phyloP scores from a whole-genome alignment of 495 filamentous ascomycete genomes.

The Penicillium cinerascens region DNA sequence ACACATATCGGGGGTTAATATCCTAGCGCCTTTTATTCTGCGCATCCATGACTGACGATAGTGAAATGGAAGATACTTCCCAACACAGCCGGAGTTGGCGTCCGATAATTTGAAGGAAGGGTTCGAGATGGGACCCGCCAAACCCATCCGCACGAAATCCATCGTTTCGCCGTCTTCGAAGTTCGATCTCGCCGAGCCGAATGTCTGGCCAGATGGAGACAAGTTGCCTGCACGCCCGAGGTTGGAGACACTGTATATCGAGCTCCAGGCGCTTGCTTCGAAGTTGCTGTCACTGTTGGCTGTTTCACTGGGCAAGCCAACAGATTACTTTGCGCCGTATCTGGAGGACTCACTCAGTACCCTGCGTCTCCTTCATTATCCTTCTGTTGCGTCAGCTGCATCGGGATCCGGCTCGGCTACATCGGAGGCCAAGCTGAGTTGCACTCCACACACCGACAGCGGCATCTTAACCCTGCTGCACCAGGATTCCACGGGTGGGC shows the following conservation, averaged over 20 bases:
- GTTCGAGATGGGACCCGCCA: slow-evolving; percentile 42
- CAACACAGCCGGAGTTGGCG: slow-evolving; percentile 29
- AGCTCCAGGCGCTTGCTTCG: slow-evolving; percentile 39
- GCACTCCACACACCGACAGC: slow-evolving; percentile 45
- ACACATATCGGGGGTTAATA: slow-evolving; percentile 43
- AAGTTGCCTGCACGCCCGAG: slow-evolving; percentile 11
- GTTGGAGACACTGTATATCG: slow-evolving; percentile 37
- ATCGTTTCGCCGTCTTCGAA: slow-evolving; percentile 6
- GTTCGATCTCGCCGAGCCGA: slow-evolving; percentile 41
- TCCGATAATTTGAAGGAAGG: slow-evolving; percentile 46
- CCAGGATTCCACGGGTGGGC: slow-evolving; percentile 39
- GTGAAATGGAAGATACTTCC: slow-evolving; percentile 33
- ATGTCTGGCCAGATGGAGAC: slow-evolving; percentile 35
- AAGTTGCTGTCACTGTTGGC: slow-evolving; percentile 41
- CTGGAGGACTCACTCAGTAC: slow-evolving; percentile 40
- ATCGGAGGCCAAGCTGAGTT: slow-evolving; percentile 35
- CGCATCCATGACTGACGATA: background rate
- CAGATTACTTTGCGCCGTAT: slow-evolving; percentile 37
- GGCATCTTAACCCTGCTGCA: slow-evolving; percentile 43
- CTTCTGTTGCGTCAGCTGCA: slow-evolving; percentile 11
- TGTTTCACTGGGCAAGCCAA: slow-evolving; percentile 32
- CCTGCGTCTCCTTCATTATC: slow-evolving; percentile 40
- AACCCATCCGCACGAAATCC: slow-evolving; percentile 1
- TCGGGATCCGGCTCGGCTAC: background rate
- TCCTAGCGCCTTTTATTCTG: background rate